Percentiles rank a stretch among this genome's conserved stretches.
Evolutionary conservation across 2,329 filamentous ascomycete species (phyloP).

Genomic region (Trichoderma koningii): DNA sequence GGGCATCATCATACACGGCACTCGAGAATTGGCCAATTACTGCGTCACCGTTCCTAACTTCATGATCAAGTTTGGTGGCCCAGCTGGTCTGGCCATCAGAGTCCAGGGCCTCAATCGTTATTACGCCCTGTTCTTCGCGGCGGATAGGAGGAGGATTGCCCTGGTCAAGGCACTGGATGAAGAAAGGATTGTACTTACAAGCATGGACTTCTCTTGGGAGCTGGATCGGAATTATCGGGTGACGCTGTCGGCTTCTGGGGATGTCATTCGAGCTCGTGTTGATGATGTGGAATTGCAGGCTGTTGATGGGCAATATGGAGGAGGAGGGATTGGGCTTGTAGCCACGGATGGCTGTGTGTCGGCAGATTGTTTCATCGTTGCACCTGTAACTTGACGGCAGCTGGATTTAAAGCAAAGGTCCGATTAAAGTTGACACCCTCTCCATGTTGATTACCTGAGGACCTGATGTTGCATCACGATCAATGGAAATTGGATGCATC

Average conservation of each 20-base stretch:
- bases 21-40: constrained; percentile 40
- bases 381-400: neutral
- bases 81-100: constrained; percentile 34
- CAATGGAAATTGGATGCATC: no score
- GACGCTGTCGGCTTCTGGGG: neutral
- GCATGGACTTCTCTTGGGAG: constrained; percentile 16
- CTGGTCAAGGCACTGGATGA: constrained; percentile 25
- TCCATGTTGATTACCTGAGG: no score
- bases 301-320: constrained; percentile 14
- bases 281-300: constrained; percentile 6
- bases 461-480: no score
- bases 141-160: constrained; percentile 25
- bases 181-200: constrained; percentile 11
- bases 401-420: no score
- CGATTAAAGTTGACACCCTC: no score
- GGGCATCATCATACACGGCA: constrained; percentile 39
- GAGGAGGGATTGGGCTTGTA: constrained; percentile 26
- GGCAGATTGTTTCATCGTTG: constrained; percentile 12
- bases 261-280: neutral
- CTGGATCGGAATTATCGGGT: constrained; percentile 20
- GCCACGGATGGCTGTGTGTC: constrained; percentile 27
- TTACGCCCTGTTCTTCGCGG: constrained; percentile 35
- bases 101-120: constrained; percentile 39
- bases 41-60: constrained; percentile 31
- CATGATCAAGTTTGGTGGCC: constrained; percentile 33